Evolutionary conservation across 306 rosid genomes (phyloP).

Genomic region (Benincasa hispida): DNA sequence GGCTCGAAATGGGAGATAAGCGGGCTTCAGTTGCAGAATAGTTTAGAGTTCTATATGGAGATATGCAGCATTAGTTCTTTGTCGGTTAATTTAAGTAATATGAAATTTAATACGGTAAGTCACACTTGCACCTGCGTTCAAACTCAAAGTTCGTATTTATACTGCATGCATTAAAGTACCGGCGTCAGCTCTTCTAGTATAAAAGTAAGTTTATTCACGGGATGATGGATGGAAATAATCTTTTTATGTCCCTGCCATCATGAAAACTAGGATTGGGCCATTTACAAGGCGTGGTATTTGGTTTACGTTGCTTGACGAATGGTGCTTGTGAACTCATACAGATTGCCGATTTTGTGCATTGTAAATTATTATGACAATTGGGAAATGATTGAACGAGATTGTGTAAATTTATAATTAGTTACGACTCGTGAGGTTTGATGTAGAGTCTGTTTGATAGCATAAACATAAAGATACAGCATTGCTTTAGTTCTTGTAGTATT

Average conservation of each 20-base stretch:
- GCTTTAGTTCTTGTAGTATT: neutral
- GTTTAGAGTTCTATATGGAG: conserved; percentile 9
- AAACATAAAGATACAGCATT: neutral
- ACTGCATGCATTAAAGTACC: conserved; percentile 3
- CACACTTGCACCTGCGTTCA: neutral
- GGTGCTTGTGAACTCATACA: neutral
- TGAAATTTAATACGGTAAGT: neutral
- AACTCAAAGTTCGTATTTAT: neutral
- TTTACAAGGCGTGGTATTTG: neutral
- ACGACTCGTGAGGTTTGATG: neutral
- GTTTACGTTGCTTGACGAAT: neutral
- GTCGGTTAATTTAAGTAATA: neutral
- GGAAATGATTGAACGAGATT: neutral
- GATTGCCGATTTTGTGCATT: neutral
- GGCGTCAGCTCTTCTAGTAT: neutral
- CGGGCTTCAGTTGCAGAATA: conserved; percentile 20
- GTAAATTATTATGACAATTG: neutral
- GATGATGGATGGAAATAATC: neutral
- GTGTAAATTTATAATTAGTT: neutral
- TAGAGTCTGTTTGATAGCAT: neutral
- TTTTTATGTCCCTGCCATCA: neutral
- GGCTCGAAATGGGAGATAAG: conserved; percentile 18
- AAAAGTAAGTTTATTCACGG: neutral
- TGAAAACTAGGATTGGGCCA: neutral
- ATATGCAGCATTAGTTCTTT: neutral